Evolutionary conservation across 2,329 filamentous ascomycete species (phyloP), one percentile per base, ranked within the genome.

Genomic region (Colletotrichum melonis): DNA sequence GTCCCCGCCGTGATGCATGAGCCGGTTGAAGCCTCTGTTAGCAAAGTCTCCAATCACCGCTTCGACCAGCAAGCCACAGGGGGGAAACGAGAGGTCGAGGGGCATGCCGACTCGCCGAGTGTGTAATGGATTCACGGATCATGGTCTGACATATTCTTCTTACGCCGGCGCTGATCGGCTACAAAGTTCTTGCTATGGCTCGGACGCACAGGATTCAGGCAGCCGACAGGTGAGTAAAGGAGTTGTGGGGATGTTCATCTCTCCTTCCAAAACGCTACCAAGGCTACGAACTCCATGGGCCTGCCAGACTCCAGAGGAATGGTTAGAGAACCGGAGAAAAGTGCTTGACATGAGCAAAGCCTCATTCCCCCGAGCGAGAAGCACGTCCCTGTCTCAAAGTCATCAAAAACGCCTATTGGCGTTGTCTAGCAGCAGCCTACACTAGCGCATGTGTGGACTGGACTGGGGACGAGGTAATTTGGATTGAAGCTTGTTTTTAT

Each of bases 401-500:
- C 19, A 38, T 26, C 8, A 42, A n/a, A 64, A n/a, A 46, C 24
- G 32, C 52, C 54, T 5, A 12, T 22, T 58, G 69, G 59, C 70
- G 67, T 58, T 12, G 12, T 49, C 55, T 65, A 65, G 58, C 55
- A 30, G 49, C 49, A 49, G 42, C 42, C 42, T 49, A 49, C 42
- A 19, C 16, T 73, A 73, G 71, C 46, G 67, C 22, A 26, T 5
- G 42, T 49, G 4, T 26, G 26, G 26, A 26, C 26, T 26, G 42
- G 22, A 38, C 67, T 12, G 35, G 67, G 30, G 55, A 71, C 49
- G 30, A 66, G 30, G 55, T 55, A n/a, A 62, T 11, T 22, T 24
- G 56, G 38, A 26, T 8, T 52, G 71, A 49, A 46, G 54, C 46
- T 66, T 70, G 58, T 19, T 26, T 22, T 58, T 63, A 16, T 16